Evolutionary conservation across 805 yeast genomes (phyloP).

Genomic region (Ogataea philodendri): DNA sequence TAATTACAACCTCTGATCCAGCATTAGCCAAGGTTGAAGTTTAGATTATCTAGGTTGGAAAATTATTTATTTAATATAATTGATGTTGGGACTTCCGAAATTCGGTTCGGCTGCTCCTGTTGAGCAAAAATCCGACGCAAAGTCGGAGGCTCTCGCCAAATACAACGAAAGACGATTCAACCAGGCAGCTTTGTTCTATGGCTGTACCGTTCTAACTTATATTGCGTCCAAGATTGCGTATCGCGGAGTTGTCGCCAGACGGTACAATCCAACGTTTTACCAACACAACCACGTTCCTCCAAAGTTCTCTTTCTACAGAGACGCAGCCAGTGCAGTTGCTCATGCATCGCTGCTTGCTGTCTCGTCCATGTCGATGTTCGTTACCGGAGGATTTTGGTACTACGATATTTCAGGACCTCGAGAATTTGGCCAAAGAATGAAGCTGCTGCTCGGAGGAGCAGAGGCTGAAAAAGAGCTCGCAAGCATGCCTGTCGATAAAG

Average conservation of each 20-base stretch:
- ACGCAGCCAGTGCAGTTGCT: conserved; percentile 81
- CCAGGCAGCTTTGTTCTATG: conserved; percentile 71
- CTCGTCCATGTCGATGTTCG: conserved; percentile 66
- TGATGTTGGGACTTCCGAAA: conserved; percentile 18
- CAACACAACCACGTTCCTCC: conserved; percentile 89
- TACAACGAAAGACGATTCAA: conserved; percentile 61
- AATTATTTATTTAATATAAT: conserved; percentile 1
- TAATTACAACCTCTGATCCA: conserved; percentile 14
- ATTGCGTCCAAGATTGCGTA: conserved; percentile 72
- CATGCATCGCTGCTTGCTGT: conserved; percentile 77
- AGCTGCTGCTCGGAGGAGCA: conserved; percentile 64
- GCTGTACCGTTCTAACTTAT: conserved; percentile 70
- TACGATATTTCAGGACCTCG: conserved; percentile 64
- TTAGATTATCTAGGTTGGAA: neutral
- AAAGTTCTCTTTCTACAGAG: conserved; percentile 71
- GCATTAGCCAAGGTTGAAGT: conserved; percentile 13
- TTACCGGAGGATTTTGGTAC: conserved; percentile 78
- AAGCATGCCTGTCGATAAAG: conserved; percentile 54
- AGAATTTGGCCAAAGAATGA: conserved; percentile 73
- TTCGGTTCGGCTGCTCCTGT: conserved; percentile 32
- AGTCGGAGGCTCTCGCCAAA: conserved; percentile 38
- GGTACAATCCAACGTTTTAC: conserved; percentile 71
- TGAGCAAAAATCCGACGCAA: conserved; percentile 30
- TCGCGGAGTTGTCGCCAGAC: conserved; percentile 68
- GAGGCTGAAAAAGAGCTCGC: conserved; percentile 49